These are phyloP conservation scores for Amyloporia xantha DNA, from an alignment of 768 basidiomycete genomes.

Conservation along the genomic window DNA sequence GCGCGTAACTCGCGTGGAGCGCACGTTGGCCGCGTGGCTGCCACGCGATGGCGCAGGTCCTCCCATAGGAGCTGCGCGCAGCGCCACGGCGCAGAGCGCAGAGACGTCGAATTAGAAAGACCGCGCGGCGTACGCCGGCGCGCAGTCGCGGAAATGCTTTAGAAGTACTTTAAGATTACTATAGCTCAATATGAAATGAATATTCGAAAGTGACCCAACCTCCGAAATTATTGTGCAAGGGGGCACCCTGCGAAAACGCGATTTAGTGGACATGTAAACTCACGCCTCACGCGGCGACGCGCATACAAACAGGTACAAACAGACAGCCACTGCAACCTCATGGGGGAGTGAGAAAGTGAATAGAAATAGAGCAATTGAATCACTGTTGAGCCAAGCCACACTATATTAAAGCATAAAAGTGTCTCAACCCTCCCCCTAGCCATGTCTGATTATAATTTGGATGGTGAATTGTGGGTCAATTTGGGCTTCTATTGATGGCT, in stretches of 20 bases:
- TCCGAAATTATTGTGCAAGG: not conserved
- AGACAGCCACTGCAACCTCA: not conserved
- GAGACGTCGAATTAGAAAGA: no score
- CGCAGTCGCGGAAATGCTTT: not conserved
- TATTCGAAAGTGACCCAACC: not conserved
- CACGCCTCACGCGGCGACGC: not conserved
- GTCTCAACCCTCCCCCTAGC: not conserved
- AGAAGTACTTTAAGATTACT: not conserved
- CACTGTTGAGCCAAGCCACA: not conserved
- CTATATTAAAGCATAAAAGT: not conserved
- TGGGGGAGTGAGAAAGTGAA: not conserved
- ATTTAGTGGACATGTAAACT: slow-evolving; percentile 3
- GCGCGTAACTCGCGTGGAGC: not conserved
- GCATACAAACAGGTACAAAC: not conserved
- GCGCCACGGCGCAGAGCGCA: no score
- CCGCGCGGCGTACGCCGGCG: not conserved
- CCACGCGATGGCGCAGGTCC: not conserved
- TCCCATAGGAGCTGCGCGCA: not conserved
- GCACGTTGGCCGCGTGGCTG: not conserved
- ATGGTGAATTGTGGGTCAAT: not conserved
- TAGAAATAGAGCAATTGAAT: not conserved
- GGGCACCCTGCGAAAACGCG: not conserved
- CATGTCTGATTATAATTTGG: not conserved
- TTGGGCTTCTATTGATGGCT: not conserved
- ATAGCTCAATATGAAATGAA: not conserved